These are phyloP conservation scores for Adansonia grandidieri DNA, from an alignment of 441 rosid genomes.

Conservation along the genomic window DNA sequence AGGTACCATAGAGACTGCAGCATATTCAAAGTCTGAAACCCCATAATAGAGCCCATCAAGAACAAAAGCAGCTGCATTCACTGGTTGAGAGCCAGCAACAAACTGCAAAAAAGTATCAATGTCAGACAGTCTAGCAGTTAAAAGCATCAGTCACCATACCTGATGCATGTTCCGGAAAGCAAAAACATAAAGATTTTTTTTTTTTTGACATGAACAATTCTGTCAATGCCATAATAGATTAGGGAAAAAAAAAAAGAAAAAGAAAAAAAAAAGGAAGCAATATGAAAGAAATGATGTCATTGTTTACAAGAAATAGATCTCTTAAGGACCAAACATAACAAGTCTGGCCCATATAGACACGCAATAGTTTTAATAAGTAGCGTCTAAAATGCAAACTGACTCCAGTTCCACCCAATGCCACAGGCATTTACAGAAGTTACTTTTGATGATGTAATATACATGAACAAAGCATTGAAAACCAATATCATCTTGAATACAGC, in stretches of 20 bases:
- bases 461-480: background rate
- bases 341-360: background rate
- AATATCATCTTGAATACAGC: background rate
- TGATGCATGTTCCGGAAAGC: constrained; percentile 5
- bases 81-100: constrained; percentile 93
- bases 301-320: background rate
- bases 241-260: no score
- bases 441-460: background rate
- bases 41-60: constrained; percentile 94
- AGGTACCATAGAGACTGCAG: constrained; percentile 86
- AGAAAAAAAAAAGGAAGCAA: background rate
- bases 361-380: background rate
- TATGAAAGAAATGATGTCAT: background rate
- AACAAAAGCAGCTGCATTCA: constrained; percentile 91
- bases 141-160: constrained; percentile 14
- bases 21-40: constrained; percentile 89
- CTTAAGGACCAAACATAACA: background rate
- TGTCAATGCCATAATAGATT: background rate
- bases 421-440: background rate
- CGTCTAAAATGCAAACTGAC: background rate
- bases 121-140: constrained; percentile 24
- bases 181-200: background rate
- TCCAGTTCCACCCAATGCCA: background rate
- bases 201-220: background rate
- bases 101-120: constrained; percentile 55